phyloP scores from a whole-genome alignment of 179 eudicot species.

The Spergularia azorica region DNA sequence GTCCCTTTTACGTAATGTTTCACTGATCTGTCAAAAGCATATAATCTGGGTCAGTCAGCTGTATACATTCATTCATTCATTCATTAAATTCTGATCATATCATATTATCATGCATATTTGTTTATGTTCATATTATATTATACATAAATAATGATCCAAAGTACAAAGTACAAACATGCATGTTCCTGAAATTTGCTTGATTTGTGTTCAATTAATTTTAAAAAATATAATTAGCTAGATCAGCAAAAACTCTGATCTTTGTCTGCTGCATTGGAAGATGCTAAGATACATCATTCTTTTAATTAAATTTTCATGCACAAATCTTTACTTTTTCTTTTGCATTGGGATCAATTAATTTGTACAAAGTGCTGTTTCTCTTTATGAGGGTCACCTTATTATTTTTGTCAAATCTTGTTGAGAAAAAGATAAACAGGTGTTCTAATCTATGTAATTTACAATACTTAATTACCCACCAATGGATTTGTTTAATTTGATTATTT shows the following conservation, averaged over 20 bases:
- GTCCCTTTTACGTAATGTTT: slow-evolving; percentile 18
- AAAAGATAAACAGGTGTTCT: slow-evolving; percentile 31
- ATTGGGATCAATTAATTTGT: neutral
- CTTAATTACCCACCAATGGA: slow-evolving; percentile 8
- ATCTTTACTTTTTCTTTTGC: too few species aligned
- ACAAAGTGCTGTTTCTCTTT: slow-evolving; percentile 40
- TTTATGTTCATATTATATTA: slow-evolving; percentile 11
- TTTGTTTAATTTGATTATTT: neutral
- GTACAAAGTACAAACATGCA: slow-evolving; percentile 38
- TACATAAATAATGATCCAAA: slow-evolving; percentile 21
- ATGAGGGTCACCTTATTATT: slow-evolving; percentile 27
- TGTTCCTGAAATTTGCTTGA: slow-evolving; percentile 37
- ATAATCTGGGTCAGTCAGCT: slow-evolving; percentile 25
- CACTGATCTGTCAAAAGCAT: slow-evolving; percentile 30
- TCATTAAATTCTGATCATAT: slow-evolving; percentile 28
- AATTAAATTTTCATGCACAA: neutral
- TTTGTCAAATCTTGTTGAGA: slow-evolving; percentile 30
- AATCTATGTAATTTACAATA: slow-evolving; percentile 34
- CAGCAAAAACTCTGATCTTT: slow-evolving; percentile 27
- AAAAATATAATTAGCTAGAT: neutral
- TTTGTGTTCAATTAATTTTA: slow-evolving; percentile 23
- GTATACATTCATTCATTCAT: slow-evolving; percentile 16
- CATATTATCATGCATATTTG: neutral
- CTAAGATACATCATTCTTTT: slow-evolving; percentile 1
- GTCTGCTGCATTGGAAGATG: slow-evolving; percentile 36